Conservation (phyloP, 768 basidiomycete species). For the Phanerochaete sordida region DNA sequence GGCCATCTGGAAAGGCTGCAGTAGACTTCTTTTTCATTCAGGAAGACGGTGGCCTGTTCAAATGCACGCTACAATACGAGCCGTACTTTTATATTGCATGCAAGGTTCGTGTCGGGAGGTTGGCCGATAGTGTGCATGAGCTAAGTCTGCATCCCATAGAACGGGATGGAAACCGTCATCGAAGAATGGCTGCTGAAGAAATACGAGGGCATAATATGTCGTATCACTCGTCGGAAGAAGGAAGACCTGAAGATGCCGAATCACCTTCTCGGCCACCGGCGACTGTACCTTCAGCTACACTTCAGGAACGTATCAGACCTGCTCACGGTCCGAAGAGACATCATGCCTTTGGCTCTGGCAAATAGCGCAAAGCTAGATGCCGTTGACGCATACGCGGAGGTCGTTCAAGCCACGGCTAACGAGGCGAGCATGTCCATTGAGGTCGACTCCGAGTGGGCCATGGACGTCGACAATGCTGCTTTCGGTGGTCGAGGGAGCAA, state of each 20-base stretch:
- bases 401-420: conserved; percentile 71
- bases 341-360: conserved; percentile 84
- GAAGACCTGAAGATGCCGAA: conserved; percentile 96
- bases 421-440: conserved; percentile 62
- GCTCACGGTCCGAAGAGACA: conserved; percentile 79
- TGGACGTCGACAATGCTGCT: conserved; percentile 36
- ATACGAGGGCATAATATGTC: conserved; percentile 83
- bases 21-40: conserved; percentile 98
- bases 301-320: conserved; percentile 96
- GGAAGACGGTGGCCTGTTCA: conserved; percentile 96
- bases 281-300: conserved; percentile 82
- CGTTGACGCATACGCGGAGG: conserved; percentile 96
- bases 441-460: conserved; percentile 62
- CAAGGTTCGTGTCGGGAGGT: conserved; percentile 54
- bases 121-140: background rate
- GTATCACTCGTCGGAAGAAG: conserved; percentile 78
- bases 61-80: conserved; percentile 87
- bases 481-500: conserved; percentile 25
- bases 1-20: conserved; percentile 80
- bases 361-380: conserved; percentile 93
- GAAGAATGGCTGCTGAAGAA: conserved; percentile 96
- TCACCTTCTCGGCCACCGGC: conserved; percentile 92
- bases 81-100: conserved; percentile 93
- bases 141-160: conserved; percentile 37
- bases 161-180: conserved; percentile 80